Conservation (phyloP, 345 rosid species). For the Melastoma malabathricum region DNA sequence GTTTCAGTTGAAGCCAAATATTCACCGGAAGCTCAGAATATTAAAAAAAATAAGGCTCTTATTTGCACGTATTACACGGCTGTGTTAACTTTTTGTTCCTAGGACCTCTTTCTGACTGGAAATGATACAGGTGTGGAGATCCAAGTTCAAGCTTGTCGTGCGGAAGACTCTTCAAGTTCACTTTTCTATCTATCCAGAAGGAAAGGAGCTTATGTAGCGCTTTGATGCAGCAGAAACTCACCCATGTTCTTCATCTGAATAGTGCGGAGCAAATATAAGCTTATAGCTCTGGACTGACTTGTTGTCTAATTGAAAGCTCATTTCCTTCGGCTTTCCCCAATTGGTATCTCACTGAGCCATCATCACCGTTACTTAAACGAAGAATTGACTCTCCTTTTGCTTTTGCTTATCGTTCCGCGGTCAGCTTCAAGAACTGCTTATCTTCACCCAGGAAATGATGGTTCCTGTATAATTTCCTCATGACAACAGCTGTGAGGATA, state of each 20-base stretch:
- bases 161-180: conserved; percentile 33
- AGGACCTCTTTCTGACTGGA: neutral
- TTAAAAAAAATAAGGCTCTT: conserved; percentile 41
- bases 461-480: no score
- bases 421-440: no score
- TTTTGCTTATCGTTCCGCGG: no score
- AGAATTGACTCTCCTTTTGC: no score
- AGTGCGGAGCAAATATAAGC: neutral
- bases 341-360: no score
- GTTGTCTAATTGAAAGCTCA: neutral
- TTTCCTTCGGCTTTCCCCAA: neutral
- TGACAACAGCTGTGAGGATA: no score
- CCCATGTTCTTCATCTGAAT: neutral
- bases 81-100: neutral
- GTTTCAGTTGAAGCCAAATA: conserved; percentile 65
- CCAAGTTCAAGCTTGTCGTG: conserved; percentile 37
- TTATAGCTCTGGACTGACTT: neutral
- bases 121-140: conserved; percentile 53
- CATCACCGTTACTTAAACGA: no score
- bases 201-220: conserved; percentile 65
- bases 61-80: conserved; percentile 1
- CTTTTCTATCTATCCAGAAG: conserved; percentile 71
- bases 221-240: neutral
- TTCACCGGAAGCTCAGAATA: conserved; percentile 49
- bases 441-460: no score